Evolutionary conservation across 306 rosid genomes (phyloP).

Genomic region (Fragaria ananassa): DNA sequence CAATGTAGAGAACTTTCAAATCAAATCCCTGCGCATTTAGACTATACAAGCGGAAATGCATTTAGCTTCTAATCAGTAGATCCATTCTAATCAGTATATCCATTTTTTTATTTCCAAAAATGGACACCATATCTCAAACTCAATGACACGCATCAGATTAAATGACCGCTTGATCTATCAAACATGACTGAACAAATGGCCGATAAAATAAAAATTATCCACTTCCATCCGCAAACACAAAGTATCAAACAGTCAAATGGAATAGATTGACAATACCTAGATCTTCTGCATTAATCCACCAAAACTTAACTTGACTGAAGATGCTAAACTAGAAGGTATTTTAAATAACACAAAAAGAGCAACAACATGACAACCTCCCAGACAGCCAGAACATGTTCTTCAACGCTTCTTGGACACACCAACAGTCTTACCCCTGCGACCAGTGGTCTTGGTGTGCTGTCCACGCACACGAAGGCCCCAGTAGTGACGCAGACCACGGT

Average conservation of each 20-base stretch:
- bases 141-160: neutral
- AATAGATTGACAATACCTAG: slow-evolving; percentile 8
- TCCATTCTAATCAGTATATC: too few relatives aligned
- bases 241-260: slow-evolving; percentile 1
- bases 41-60: too few relatives aligned
- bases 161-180: neutral
- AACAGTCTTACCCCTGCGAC: slow-evolving; percentile 96
- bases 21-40: too few relatives aligned
- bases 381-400: slow-evolving; percentile 17
- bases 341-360: slow-evolving; percentile 18
- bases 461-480: slow-evolving; percentile 99
- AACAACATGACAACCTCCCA: slow-evolving; percentile 20
- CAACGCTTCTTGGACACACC: slow-evolving; percentile 99
- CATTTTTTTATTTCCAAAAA: neutral
- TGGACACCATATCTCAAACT: neutral
- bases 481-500: slow-evolving; percentile 97
- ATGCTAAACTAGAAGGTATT: slow-evolving; percentile 20
- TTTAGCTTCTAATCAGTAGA: too few relatives aligned
- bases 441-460: slow-evolving; percentile 98
- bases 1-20: too few relatives aligned
- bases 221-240: slow-evolving; percentile 21
- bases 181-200: neutral
- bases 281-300: slow-evolving; percentile 23
- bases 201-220: neutral
- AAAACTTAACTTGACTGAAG: slow-evolving; percentile 21